Evolutionary conservation across 192 early-diverging fungal genomes (phyloP).

Genomic region (Mortierella claussenii): DNA sequence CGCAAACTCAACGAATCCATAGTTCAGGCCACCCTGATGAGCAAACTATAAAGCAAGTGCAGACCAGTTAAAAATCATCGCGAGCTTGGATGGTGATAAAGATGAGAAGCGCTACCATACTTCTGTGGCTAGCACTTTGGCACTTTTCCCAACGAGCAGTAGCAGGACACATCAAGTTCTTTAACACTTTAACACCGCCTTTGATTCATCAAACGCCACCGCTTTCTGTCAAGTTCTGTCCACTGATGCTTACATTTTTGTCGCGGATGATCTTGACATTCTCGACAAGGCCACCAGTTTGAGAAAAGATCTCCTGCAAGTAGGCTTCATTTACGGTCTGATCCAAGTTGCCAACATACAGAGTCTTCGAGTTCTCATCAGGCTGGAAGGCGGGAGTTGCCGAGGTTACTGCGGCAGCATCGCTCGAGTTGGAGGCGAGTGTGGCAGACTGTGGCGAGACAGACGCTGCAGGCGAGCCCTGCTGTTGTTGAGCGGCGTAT

Average conservation of each 20-base stretch:
- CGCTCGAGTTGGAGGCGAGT: background rate
- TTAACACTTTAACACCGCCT: too few relatives aligned
- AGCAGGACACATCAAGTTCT: too few relatives aligned
- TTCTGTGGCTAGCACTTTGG: too few relatives aligned
- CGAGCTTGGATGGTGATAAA: background rate
- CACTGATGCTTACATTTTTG: constrained; percentile 73
- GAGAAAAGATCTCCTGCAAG: constrained; percentile 80
- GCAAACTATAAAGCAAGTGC: constrained; percentile 56
- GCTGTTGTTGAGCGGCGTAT: constrained; percentile 28
- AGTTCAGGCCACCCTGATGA: constrained; percentile 78
- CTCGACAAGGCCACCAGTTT: constrained; percentile 68
- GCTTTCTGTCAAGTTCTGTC: too few relatives aligned
- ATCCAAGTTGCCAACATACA: constrained; percentile 92
- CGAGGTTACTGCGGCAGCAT: constrained; percentile 5
- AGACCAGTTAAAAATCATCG: background rate
- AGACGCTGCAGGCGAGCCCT: constrained; percentile 35
- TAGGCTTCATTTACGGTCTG: constrained; percentile 77
- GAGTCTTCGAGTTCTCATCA: constrained; percentile 64
- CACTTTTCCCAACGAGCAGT: too few relatives aligned
- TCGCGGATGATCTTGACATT: constrained; percentile 86
- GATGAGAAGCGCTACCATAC: too few relatives aligned
- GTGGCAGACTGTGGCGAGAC: constrained; percentile 20
- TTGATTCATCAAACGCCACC: too few relatives aligned
- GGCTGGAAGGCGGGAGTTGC: constrained; percentile 52
- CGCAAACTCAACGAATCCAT: constrained; percentile 89